Percentiles rank a stretch among this genome's conserved stretches.
phyloP scores from a whole-genome alignment of 257 asterid species.

The Solanum habrochaites region DNA sequence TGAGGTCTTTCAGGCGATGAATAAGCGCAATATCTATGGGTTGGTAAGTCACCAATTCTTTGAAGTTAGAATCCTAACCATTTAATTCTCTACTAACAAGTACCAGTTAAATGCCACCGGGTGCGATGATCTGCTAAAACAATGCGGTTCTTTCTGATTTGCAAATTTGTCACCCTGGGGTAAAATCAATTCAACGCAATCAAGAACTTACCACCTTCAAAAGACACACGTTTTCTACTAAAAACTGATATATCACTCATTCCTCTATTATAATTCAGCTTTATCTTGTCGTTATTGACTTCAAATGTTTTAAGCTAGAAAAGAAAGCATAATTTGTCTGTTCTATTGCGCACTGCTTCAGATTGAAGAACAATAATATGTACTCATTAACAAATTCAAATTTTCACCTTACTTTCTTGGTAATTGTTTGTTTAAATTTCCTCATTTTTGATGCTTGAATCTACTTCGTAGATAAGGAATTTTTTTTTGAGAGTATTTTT shows the following conservation, averaged over 20 bases:
- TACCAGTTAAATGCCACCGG: background rate
- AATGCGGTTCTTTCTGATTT: background rate
- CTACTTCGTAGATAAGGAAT: background rate
- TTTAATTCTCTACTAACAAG: background rate
- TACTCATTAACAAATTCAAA: background rate
- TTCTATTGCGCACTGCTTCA: background rate
- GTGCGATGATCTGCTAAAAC: background rate
- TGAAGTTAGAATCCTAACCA: background rate
- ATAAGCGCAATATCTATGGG: constrained; percentile 26
- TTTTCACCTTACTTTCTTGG: background rate
- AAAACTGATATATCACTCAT: background rate
- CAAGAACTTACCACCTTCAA: background rate
- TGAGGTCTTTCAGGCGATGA: constrained; percentile 44
- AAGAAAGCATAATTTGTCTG: background rate
- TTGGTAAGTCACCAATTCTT: constrained; percentile 17
- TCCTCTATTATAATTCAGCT: background rate
- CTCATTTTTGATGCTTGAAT: background rate
- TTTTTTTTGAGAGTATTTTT: background rate
- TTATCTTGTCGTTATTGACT: background rate
- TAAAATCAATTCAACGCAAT: background rate
- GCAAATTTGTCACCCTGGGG: background rate
- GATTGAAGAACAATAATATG: background rate
- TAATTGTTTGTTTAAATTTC: background rate
- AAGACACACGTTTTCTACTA: background rate
- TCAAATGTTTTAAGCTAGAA: background rate